Conservation (phyloP, 2,329 filamentous ascomycete genomes). For the Paracamarosporium sp. region DNA sequence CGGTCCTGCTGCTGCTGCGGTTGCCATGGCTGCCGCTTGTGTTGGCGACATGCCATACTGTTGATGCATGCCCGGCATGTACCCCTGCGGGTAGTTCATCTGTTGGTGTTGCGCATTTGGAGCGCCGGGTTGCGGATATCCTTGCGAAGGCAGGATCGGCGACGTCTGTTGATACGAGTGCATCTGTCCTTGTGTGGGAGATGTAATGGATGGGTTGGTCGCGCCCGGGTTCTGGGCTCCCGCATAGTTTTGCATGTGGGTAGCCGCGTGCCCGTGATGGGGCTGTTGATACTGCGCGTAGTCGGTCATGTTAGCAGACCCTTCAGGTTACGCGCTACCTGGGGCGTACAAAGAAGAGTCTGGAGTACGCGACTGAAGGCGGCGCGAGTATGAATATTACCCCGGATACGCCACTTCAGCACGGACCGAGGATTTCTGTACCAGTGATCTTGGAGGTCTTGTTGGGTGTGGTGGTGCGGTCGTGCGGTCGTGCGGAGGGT, state of each 20-base stretch:
- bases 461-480: constrained; percentile 17
- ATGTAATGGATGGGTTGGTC: constrained; percentile 65
- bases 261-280: constrained; percentile 53
- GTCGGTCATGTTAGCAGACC: constrained; percentile 50
- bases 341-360: constrained; percentile 30
- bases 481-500: constrained; percentile 23
- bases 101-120: constrained; percentile 69
- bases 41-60: constrained; percentile 80
- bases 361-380: constrained; percentile 31
- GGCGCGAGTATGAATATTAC: constrained; percentile 35
- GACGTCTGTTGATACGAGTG: constrained; percentile 70
- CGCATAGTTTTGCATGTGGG: constrained; percentile 49
- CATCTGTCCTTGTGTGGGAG: constrained; percentile 67
- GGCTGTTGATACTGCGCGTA: constrained; percentile 57
- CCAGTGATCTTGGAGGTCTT: constrained; percentile 26
- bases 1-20: constrained; percentile 87
- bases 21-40: constrained; percentile 92
- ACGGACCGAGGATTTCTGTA: constrained; percentile 28
- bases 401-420: constrained; percentile 42
- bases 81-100: constrained; percentile 82
- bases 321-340: constrained; percentile 25
- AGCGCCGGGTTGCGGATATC: constrained; percentile 68
- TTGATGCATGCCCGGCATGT: constrained; percentile 75
- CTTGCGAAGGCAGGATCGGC: constrained; percentile 79
- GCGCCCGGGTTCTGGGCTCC: constrained; percentile 43